phyloP scores from a whole-genome alignment of 2,329 filamentous ascomycete genomes.

The Anthostomella pinea region DNA sequence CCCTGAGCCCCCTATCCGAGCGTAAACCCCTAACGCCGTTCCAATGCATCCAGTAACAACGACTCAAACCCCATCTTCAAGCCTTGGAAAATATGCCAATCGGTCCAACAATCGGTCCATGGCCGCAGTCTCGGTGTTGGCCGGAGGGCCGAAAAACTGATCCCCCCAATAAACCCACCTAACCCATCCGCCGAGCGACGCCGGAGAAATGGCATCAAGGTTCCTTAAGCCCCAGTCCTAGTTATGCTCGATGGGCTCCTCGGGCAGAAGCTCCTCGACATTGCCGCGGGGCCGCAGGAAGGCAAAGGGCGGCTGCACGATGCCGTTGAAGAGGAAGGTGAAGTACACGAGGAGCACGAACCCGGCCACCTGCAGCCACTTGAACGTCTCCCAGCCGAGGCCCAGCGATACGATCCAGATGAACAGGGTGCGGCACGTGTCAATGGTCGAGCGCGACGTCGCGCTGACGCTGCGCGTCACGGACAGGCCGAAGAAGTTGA shows the following conservation, averaged over 20 bases:
- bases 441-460: constrained; percentile 91
- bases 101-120: too few relatives aligned
- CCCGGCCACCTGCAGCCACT: constrained; percentile 89
- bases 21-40: too few relatives aligned
- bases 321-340: constrained; percentile 93
- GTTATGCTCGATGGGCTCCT: constrained; percentile 77
- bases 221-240: too few relatives aligned
- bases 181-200: too few relatives aligned
- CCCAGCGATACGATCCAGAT: constrained; percentile 96
- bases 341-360: constrained; percentile 92
- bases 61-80: too few relatives aligned
- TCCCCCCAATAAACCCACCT: too few relatives aligned
- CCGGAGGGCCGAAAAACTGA: too few relatives aligned
- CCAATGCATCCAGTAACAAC: too few relatives aligned
- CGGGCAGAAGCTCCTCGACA: constrained; percentile 67
- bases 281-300: constrained; percentile 56
- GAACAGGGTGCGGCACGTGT: constrained; percentile 95
- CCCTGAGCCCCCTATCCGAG: too few relatives aligned
- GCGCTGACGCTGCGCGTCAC: constrained; percentile 88
- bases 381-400: constrained; percentile 95
- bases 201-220: too few relatives aligned
- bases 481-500: constrained; percentile 97
- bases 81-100: too few relatives aligned
- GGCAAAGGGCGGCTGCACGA: constrained; percentile 78
- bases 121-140: too few relatives aligned